Base-by-base conservation (phyloP, 345 rosid species). In the Eucalyptus coolabah region DNA sequence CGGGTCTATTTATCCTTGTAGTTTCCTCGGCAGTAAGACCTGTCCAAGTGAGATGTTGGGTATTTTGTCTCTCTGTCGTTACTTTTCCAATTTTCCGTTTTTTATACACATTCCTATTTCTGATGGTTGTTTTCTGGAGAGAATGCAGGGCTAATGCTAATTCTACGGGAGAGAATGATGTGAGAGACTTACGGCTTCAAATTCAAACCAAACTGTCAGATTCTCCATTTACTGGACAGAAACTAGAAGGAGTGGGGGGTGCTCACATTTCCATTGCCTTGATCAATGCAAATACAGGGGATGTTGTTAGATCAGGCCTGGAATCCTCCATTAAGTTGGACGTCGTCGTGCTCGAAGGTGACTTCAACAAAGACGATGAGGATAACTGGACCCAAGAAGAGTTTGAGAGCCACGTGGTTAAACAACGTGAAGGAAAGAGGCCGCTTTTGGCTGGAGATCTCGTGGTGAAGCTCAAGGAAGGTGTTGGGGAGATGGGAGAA, bases 301-400 rank as follows among this genome's bases (percentile, higher is more conserved):
- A 47, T 82, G 90, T 92, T 47, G 89, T 93, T 47, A 89, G 89
- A 42, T 80, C 90, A 3, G 94, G 94, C 86, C 93, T 91, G 26
- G 94, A 93, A 90, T 90, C 94, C 50, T 87, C 90, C 4, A 87
- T 56, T 23, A 93, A 92, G 88, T 60, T 93, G 53, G 94, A 92
- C 40, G 89, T 92, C 11, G 45, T 93, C 53, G 92, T 65, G 60
- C 93, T 93, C n/a, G 93, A 91, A 88, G 94, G 94, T 17, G 93
- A 93, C 87, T 93, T 93, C 87, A 89, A 89, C 40, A 90, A 91
- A 77, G 93, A 93, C 32, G 90, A 86, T 90, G 89, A 86, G 23
- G 91, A 91, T 45, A 88, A 87, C 81, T 93, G 92, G 93, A 88
- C 91, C 42, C 67, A 12, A 15, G 93, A 91, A 49, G 92, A 93